Conservation (phyloP, 2,329 filamentous ascomycete species). For the Colletotrichum limetticola region DNA sequence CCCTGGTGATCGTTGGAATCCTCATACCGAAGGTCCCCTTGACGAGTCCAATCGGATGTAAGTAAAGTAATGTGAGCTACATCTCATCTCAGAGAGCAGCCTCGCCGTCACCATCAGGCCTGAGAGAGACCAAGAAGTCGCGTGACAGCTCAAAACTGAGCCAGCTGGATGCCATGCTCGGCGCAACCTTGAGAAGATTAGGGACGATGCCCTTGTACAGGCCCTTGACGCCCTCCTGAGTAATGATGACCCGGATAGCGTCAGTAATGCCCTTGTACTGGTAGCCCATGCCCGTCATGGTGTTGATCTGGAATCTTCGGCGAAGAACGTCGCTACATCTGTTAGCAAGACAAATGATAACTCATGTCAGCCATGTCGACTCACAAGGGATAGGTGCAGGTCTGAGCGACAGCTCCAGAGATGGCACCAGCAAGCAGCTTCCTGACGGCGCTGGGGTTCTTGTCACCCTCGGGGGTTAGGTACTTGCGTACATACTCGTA, state of each 20-base stretch:
- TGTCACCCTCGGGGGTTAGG: conserved; percentile 87
- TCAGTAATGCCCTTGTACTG: conserved; percentile 90
- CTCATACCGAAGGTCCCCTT: background rate
- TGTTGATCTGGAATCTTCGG: conserved; percentile 97
- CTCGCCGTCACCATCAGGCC: conserved; percentile 52
- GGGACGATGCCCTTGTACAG: conserved; percentile 97
- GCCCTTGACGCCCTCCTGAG: conserved; percentile 84
- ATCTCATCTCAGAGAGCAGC: conserved; percentile 17
- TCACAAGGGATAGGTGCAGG: conserved; percentile 98
- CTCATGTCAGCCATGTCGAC: conserved; percentile 47
- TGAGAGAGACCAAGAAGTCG: conserved; percentile 80
- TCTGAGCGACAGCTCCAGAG: conserved; percentile 96
- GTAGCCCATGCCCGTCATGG: conserved; percentile 98
- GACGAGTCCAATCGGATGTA: background rate
- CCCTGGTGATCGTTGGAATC: background rate
- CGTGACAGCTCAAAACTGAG: conserved; percentile 94
- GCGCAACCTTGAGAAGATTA: conserved; percentile 95
- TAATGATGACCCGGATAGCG: conserved; percentile 83
- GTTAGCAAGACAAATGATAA: conserved; percentile 38
- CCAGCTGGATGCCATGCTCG: conserved; percentile 99
- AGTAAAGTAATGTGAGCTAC: background rate
- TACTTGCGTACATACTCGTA: conserved; percentile 90
- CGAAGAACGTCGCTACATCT: conserved; percentile 82
- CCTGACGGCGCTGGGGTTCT: conserved; percentile 80
- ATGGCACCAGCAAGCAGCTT: conserved; percentile 92